These are phyloP conservation scores for Penicillium italicum DNA, from an alignment of 2,329 filamentous ascomycete genomes.

Conservation along the genomic window DNA sequence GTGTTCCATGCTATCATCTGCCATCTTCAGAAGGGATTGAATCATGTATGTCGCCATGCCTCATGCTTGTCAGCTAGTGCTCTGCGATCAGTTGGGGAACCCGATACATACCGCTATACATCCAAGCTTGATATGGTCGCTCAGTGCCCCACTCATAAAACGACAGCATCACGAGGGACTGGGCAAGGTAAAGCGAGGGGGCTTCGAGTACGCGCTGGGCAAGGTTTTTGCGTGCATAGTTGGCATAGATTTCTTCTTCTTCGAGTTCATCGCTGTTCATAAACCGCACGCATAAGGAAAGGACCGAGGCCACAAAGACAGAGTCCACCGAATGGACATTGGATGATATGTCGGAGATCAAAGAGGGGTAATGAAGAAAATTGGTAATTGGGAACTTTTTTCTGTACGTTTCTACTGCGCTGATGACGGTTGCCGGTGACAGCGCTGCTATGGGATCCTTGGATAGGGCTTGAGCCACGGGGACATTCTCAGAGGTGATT, in stretches of 20 bases:
- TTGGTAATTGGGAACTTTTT: slow-evolving; percentile 39
- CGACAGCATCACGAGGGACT: slow-evolving; percentile 36
- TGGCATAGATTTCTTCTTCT: slow-evolving; percentile 30
- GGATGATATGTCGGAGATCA: slow-evolving; percentile 34
- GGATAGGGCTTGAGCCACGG: not conserved
- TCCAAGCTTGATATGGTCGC: slow-evolving; percentile 38
- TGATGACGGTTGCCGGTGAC: slow-evolving; percentile 30
- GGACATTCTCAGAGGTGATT: slow-evolving; percentile 1
- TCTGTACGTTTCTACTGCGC: slow-evolving; percentile 35
- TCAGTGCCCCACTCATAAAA: slow-evolving; percentile 39
- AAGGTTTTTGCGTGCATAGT: slow-evolving; percentile 32
- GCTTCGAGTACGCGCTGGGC: slow-evolving; percentile 33
- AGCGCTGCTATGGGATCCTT: slow-evolving; percentile 24
- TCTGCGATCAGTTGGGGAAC: accelerated
- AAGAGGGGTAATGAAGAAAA: slow-evolving; percentile 37
- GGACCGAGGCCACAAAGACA: slow-evolving; percentile 33
- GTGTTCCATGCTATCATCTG: slow-evolving; percentile 39
- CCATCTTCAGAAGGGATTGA: slow-evolving; percentile 36
- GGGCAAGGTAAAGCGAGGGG: slow-evolving; percentile 35
- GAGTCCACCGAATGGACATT: slow-evolving; percentile 31
- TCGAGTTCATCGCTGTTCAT: slow-evolving; percentile 26
- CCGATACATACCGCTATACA: slow-evolving; percentile 34
- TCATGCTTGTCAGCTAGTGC: slow-evolving; percentile 12
- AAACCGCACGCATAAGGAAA: slow-evolving; percentile 36
- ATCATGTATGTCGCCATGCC: slow-evolving; percentile 42